Percentiles rank a stretch among this genome's conserved stretches.
Evolutionary conservation across 2,329 filamentous ascomycete genomes (phyloP).

Genomic region (Cadophora luteo-olivacea): DNA sequence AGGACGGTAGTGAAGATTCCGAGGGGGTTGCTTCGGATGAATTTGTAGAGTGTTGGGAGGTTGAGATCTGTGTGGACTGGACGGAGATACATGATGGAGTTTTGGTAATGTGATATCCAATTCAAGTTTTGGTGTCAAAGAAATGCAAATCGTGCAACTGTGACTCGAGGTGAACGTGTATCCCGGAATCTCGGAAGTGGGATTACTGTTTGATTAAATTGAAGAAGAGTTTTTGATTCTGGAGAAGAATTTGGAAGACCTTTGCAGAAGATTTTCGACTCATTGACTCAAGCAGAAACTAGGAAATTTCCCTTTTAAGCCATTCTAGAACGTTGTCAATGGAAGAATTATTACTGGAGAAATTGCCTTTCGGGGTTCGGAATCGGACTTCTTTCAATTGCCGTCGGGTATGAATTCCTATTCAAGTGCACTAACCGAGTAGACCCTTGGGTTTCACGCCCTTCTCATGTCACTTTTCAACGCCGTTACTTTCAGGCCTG

Average conservation of each 20-base stretch:
- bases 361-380: neutral
- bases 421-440: neutral
- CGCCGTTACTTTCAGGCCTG: neutral
- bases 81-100: slow-evolving; percentile 62
- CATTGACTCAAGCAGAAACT: neutral
- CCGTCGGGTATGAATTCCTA: slow-evolving; percentile 3
- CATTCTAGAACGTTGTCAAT: neutral
- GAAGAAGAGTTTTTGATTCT: neutral
- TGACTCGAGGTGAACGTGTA: slow-evolving; percentile 5
- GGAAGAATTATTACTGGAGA: neutral
- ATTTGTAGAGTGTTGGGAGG: slow-evolving; percentile 56
- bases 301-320: neutral
- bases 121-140: neutral
- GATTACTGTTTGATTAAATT: neutral
- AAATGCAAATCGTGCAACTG: neutral
- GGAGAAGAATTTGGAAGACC: neutral
- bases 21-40: slow-evolving; percentile 66
- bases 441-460: neutral
- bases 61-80: slow-evolving; percentile 58
- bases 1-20: slow-evolving; percentile 70
- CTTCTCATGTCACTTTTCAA: slow-evolving; percentile 5
- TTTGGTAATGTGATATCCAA: neutral
- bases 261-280: neutral
- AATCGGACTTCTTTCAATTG: neutral
- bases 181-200: neutral